Evolutionary conservation across 2,329 filamentous ascomycete genomes (phyloP), one percentile per base, ranked within the genome.

Genomic region (Colletotrichum musicola): DNA sequence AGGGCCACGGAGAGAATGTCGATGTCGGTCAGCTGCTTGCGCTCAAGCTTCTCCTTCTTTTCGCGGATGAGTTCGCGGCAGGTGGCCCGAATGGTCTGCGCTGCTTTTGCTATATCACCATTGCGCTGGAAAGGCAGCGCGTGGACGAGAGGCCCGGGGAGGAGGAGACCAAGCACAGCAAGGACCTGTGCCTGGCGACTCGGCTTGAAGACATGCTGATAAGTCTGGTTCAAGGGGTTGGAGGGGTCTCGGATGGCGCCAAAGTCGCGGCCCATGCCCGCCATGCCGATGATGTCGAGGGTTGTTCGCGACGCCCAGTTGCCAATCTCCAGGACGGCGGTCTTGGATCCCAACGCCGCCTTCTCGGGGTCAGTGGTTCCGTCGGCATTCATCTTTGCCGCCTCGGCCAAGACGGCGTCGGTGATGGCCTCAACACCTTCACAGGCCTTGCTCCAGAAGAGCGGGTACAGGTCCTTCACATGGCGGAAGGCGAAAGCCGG

Each of bases 401-500:
- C 69, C 73, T 67, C 73, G 4, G 61, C 46, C 7, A 68, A 20
- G 5, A 71, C 60, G 3, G 85, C 79, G 9, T 80, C 77, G 1
- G 83, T 85, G 77, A 97, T 90, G 57, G 86, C 85, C 20, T 86
- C 79, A 6, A 90, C 89, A 73, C 91, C 87, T 76, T 95, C 90
- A 7, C 86, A 79, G 1, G 90, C 87, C 80, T 97, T 97, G 20
- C 81, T 74, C 94, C 94, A 97, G 79, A 98, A 97, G 6, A 92
- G 81, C 0, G 93, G 91, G 74, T 97, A 96, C 14, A 97, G 82
- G 68, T 95, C 88, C 76, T 96, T 97, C 77, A 97, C 84, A 74
- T 97, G 93, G 22, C 94, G 88, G 75, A 93, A 97, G n/a, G 90
- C 86, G 78, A 97, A 97, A 2, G 93, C 93, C 0, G 94, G 94